These are phyloP conservation scores for Crataegus laevigata DNA, from an alignment of 306 rosid genomes.

Conservation along the genomic window DNA sequence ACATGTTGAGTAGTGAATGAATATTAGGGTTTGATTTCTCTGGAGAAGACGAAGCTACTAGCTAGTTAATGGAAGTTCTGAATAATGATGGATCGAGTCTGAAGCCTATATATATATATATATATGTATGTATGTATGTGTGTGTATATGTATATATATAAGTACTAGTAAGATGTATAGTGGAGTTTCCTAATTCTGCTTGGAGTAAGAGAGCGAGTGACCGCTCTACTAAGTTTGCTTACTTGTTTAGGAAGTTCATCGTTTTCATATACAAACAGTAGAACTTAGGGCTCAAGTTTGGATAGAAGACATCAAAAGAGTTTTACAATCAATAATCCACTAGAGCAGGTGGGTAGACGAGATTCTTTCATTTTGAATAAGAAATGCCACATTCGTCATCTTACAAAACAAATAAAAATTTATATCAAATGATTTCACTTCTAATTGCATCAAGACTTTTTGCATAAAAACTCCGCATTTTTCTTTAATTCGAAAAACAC, in stretches of 20 bases:
- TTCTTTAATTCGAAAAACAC: too few species aligned
- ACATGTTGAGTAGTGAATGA: neutral
- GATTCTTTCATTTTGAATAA: neutral
- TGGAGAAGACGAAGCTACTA: neutral
- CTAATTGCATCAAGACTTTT: accelerated
- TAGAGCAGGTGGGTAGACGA: neutral
- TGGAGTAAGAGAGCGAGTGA: neutral
- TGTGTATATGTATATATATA: too few species aligned
- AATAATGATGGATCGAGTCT: too few species aligned
- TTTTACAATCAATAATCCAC: neutral
- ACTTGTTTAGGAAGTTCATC: neutral
- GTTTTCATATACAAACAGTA: neutral
- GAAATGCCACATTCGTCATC: too few species aligned
- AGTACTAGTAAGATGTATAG: too few species aligned
- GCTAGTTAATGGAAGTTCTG: neutral
- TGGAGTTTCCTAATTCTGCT: neutral
- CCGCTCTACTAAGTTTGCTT: neutral
- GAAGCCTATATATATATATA: too few species aligned
- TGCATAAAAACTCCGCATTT: too few species aligned
- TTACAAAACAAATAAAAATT: too few species aligned
- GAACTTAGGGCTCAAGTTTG: neutral
- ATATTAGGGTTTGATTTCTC: neutral
- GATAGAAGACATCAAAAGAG: neutral
- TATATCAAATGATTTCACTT: too few species aligned
- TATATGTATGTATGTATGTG: too few species aligned